Conservation (phyloP, 2,329 filamentous ascomycete species). For the Raffaelea ambrosiae region DNA sequence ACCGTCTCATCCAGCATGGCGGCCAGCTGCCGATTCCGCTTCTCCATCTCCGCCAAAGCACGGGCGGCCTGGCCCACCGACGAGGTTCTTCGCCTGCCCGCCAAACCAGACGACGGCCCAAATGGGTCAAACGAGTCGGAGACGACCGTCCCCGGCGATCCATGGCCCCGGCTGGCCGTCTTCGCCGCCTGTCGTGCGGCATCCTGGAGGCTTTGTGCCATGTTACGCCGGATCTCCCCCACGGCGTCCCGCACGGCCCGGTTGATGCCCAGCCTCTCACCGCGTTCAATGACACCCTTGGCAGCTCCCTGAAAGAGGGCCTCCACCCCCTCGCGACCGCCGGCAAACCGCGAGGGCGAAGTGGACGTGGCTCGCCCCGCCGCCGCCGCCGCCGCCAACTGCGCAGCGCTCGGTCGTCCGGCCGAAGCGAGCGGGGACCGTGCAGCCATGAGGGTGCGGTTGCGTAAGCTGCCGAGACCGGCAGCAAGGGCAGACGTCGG, state of each 20-base stretch:
- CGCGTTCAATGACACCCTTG: conserved; percentile 62
- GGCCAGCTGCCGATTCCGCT: conserved; percentile 58
- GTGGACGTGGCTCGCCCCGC: conserved; percentile 9
- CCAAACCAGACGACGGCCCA: not conserved
- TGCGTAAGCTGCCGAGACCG: conserved; percentile 27
- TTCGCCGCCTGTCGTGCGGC: conserved; percentile 34
- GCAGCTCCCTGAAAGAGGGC: conserved; percentile 68
- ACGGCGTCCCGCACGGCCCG: conserved; percentile 74
- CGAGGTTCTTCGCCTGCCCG: not conserved
- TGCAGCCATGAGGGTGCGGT: conserved; percentile 27
- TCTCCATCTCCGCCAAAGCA: conserved; percentile 27
- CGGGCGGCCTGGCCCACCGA: conserved; percentile 3
- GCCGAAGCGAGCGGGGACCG: conserved; percentile 30
- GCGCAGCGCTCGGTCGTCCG: not conserved
- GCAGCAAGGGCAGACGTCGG: conserved; percentile 7
- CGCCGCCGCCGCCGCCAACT: not conserved
- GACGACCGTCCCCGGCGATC: not conserved
- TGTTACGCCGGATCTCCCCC: conserved; percentile 69
- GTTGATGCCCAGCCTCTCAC: conserved; percentile 72
- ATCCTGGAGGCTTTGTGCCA: conserved; percentile 59
- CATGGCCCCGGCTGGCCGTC: conserved; percentile 11
- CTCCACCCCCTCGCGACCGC: conserved; percentile 53
- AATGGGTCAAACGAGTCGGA: not conserved
- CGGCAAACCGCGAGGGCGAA: conserved; percentile 40
- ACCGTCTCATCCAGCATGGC: conserved; percentile 61